A percentile compares a stretch with the other conserved stretches of the same genome.
These are phyloP conservation scores for Aspergillus versicolor DNA, from an alignment of 2,329 filamentous ascomycete genomes.

Conservation along the genomic window DNA sequence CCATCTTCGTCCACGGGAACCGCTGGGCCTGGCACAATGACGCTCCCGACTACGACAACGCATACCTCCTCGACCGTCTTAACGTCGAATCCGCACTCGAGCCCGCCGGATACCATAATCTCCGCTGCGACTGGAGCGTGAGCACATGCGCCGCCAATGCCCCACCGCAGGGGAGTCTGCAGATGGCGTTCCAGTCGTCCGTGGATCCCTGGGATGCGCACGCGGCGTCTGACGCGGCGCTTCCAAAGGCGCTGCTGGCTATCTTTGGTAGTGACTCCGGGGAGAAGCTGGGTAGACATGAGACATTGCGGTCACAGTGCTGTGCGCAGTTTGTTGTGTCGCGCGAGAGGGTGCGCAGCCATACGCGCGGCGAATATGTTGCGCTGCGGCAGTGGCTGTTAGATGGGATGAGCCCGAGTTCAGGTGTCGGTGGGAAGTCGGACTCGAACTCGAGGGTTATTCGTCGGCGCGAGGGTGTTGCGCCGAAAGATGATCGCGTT, in stretches of 20 bases:
- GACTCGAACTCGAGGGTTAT: not conserved
- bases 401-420: slow-evolving; percentile 27
- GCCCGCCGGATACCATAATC: slow-evolving; percentile 47
- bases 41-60: slow-evolving; percentile 46
- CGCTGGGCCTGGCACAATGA: slow-evolving; percentile 50
- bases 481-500: slow-evolving; percentile 44
- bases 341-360: slow-evolving; percentile 48
- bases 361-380: slow-evolving; percentile 52
- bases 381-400: slow-evolving; percentile 56
- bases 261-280: slow-evolving; percentile 35
- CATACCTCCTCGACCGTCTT: slow-evolving; percentile 38
- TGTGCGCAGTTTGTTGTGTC: slow-evolving; percentile 59
- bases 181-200: slow-evolving; percentile 38
- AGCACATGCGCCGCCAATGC: slow-evolving; percentile 39
- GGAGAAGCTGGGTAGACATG: slow-evolving; percentile 36
- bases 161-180: slow-evolving; percentile 43
- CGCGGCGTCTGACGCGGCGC: slow-evolving; percentile 38
- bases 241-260: slow-evolving; percentile 34
- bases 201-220: slow-evolving; percentile 47
- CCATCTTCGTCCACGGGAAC: slow-evolving; percentile 46
- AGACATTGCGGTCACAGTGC: slow-evolving; percentile 51
- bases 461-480: slow-evolving; percentile 22
- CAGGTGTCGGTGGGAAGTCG: too few relatives aligned
- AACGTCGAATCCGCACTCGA: slow-evolving; percentile 41
- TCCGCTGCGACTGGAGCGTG: slow-evolving; percentile 52